phyloP scores from a whole-genome alignment of 495 filamentous ascomycete genomes.

The Hypoxylon perforatum region DNA sequence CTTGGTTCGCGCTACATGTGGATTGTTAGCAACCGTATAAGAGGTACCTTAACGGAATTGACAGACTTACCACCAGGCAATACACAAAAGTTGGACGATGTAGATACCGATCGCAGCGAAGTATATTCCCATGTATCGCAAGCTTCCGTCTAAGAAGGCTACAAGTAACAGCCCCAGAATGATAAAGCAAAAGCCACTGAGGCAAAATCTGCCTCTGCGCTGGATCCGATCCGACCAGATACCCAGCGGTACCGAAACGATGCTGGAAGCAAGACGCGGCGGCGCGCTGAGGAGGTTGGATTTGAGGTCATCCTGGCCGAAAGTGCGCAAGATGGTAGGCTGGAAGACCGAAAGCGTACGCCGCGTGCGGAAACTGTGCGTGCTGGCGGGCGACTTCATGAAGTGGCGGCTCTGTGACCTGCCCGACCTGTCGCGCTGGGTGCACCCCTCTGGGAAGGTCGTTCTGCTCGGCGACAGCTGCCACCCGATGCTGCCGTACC shows the following conservation, averaged over 20 bases:
- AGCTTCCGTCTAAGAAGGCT: background rate
- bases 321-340: slow-evolving; percentile 70
- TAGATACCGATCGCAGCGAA: slow-evolving; percentile 8
- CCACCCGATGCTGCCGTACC: slow-evolving; percentile 68
- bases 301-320: slow-evolving; percentile 66
- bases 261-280: slow-evolving; percentile 64
- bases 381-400: slow-evolving; percentile 48
- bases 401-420: slow-evolving; percentile 57
- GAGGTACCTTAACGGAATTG: too few species aligned
- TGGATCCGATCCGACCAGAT: slow-evolving; percentile 3
- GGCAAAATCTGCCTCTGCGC: slow-evolving; percentile 1
- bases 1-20: slow-evolving; percentile 75
- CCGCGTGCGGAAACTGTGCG: slow-evolving; percentile 51
- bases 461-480: slow-evolving; percentile 62
- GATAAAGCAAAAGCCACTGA: background rate
- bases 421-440: slow-evolving; percentile 50
- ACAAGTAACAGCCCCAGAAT: background rate
- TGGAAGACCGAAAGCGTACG: slow-evolving; percentile 71
- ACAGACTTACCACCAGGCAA: slow-evolving; percentile 14
- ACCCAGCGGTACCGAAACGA: slow-evolving; percentile 26
- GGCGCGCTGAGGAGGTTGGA: slow-evolving; percentile 72
- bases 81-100: slow-evolving; percentile 3
- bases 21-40: too few species aligned
- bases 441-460: slow-evolving; percentile 49
- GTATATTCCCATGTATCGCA: slow-evolving; percentile 1